Percentiles rank a stretch among this genome's conserved stretches.
phyloP scores from a whole-genome alignment of 371 early-diverging fungal genomes.

The Mortierella sp. region DNA sequence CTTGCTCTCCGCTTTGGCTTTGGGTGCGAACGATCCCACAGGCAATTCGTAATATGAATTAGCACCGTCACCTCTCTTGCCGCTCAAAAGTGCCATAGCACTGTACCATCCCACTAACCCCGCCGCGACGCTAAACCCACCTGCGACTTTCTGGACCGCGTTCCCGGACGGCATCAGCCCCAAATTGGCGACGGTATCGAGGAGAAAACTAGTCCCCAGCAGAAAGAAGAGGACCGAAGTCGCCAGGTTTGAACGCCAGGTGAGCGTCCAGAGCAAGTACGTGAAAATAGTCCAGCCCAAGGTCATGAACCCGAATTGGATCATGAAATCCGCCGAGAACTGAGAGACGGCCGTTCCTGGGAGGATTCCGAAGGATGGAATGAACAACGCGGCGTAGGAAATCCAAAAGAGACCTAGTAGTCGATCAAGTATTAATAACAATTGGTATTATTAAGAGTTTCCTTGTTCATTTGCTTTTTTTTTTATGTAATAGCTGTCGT shows the following conservation, averaged over 20 bases:
- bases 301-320: neutral
- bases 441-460: no score
- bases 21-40: neutral
- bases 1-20: no score
- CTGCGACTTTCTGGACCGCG: neutral
- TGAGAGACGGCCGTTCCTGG: neutral
- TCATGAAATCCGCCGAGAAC: neutral
- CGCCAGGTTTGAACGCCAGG: neutral
- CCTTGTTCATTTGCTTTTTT: no score
- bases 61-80: neutral
- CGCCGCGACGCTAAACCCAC: neutral
- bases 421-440: no score
- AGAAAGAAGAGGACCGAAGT: neutral
- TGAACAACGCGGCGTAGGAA: neutral
- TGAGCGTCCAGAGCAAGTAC: slow-evolving; percentile 1
- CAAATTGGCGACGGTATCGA: neutral
- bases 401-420: neutral
- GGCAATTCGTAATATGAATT: neutral
- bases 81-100: neutral
- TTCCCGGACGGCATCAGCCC: neutral
- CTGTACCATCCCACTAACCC: neutral
- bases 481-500: no score
- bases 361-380: neutral
- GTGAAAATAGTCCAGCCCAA: neutral
- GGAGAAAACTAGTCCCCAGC: neutral